Percentiles rank a stretch among this genome's conserved stretches.
Evolutionary conservation across 371 early-diverging fungal genomes (phyloP).

Genomic region (Syncephalastrum racemosum): DNA sequence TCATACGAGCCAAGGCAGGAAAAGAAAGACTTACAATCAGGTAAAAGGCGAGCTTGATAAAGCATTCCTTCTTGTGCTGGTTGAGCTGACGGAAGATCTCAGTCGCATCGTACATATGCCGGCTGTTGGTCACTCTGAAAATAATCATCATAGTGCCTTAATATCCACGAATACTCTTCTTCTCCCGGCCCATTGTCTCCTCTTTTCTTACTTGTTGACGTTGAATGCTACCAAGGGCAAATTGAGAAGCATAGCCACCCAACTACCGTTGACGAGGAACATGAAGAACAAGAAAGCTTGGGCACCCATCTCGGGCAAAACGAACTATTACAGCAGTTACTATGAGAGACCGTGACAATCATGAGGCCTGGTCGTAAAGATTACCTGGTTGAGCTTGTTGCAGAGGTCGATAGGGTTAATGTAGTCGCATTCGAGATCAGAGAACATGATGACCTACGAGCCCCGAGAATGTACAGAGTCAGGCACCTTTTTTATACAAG

Average conservation of each 20-base stretch:
- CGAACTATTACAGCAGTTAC: constrained; percentile 64
- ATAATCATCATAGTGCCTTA: too few relatives aligned
- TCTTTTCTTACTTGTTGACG: constrained; percentile 70
- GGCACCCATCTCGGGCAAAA: constrained; percentile 87
- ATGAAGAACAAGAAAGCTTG: constrained; percentile 80
- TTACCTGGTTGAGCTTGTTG: constrained; percentile 92
- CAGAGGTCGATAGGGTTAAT: constrained; percentile 98
- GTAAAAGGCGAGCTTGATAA: constrained; percentile 94
- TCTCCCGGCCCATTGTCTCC: too few relatives aligned
- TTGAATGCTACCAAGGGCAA: constrained; percentile 86
- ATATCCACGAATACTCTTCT: too few relatives aligned
- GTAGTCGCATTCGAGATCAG: constrained; percentile 95
- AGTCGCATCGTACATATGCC: constrained; percentile 94
- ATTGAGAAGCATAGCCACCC: constrained; percentile 85
- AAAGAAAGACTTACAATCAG: constrained; percentile 59
- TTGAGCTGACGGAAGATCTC: constrained; percentile 93
- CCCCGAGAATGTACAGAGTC: constrained; percentile 5
- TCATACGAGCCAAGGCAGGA: too few relatives aligned
- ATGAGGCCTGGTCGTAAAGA: neutral
- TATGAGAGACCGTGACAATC: neutral
- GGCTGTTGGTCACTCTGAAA: constrained; percentile 70
- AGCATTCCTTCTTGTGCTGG: constrained; percentile 91
- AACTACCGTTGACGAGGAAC: constrained; percentile 85
- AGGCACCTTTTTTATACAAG: neutral
- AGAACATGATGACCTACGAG: constrained; percentile 86